These are phyloP conservation scores for Podospora comata DNA, from an alignment of 495 filamentous ascomycete genomes.

Conservation along the genomic window DNA sequence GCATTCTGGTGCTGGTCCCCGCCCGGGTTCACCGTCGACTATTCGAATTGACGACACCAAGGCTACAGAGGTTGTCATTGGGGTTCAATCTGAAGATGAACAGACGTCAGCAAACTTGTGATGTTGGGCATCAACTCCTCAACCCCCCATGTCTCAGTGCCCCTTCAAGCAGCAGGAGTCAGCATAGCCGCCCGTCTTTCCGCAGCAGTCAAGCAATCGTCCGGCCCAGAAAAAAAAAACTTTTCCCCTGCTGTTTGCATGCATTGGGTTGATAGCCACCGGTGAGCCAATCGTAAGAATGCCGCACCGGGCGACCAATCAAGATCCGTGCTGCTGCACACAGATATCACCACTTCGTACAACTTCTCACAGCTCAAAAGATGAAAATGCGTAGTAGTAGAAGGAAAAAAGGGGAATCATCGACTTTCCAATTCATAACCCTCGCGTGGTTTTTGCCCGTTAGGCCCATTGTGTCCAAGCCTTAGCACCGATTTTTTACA, in stretches of 20 bases:
- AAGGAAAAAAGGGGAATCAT: background rate
- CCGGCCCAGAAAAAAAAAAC: background rate
- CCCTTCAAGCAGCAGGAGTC: background rate
- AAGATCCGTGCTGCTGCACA: background rate
- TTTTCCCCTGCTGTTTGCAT: background rate
- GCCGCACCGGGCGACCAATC: background rate
- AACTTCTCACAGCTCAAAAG: background rate
- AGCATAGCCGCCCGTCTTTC: background rate
- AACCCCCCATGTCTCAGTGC: background rate
- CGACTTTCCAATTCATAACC: background rate
- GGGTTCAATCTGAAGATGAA: background rate
- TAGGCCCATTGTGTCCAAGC: background rate
- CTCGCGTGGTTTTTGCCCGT: background rate
- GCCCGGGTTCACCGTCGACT: background rate
- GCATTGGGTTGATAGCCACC: background rate
- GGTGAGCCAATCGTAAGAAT: background rate
- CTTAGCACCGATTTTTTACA: background rate
- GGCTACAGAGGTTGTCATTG: background rate
- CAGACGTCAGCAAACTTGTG: background rate
- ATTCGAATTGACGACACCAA: background rate
- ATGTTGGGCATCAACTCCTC: background rate
- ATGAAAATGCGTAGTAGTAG: background rate
- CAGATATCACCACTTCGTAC: background rate
- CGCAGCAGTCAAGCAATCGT: background rate
- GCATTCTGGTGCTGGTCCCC: background rate